Evolutionary conservation across 768 basidiomycete genomes (phyloP).

Genomic region (Rhodotorula taiwanensis): DNA sequence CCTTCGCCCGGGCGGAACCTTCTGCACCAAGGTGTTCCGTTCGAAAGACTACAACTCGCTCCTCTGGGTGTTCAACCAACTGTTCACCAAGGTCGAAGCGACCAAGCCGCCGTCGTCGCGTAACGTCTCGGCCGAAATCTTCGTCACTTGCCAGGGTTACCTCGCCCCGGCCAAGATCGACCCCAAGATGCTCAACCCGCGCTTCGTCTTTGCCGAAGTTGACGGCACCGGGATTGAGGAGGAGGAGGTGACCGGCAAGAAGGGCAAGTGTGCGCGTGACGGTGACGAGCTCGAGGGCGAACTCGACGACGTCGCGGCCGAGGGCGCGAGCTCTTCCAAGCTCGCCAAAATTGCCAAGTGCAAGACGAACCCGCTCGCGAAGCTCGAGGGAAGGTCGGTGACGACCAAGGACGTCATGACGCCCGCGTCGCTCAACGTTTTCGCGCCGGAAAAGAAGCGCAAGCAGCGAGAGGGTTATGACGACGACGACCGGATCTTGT

Average conservation of each 20-base stretch:
- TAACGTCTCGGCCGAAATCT: constrained; percentile 99
- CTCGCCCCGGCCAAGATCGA: constrained; percentile 91
- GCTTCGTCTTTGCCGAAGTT: constrained; percentile 93
- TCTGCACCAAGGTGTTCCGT: constrained; percentile 97
- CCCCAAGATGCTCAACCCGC: constrained; percentile 94
- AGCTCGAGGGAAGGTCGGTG: constrained; percentile 22
- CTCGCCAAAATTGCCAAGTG: constrained; percentile 8
- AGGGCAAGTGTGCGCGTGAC: background rate
- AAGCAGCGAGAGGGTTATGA: constrained; percentile 88
- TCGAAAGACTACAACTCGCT: constrained; percentile 97
- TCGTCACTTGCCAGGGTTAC: constrained; percentile 94
- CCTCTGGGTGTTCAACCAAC: constrained; percentile 96
- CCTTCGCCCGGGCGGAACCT: constrained; percentile 73
- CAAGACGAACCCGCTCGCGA: constrained; percentile 29
- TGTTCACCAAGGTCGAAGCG: constrained; percentile 93
- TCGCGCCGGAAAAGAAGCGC: constrained; percentile 94
- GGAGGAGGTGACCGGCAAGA: background rate
- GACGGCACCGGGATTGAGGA: constrained; percentile 41
- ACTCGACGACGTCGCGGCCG: background rate
- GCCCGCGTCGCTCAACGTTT: constrained; percentile 72
- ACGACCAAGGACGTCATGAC: constrained; percentile 48
- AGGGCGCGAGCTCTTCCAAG: background rate
- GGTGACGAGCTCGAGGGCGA: background rate
- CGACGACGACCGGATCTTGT: constrained; percentile 86
- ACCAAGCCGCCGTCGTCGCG: constrained; percentile 97